Evolutionary conservation across 495 filamentous ascomycete genomes (phyloP).

Genomic region (Neurospora sp.): DNA sequence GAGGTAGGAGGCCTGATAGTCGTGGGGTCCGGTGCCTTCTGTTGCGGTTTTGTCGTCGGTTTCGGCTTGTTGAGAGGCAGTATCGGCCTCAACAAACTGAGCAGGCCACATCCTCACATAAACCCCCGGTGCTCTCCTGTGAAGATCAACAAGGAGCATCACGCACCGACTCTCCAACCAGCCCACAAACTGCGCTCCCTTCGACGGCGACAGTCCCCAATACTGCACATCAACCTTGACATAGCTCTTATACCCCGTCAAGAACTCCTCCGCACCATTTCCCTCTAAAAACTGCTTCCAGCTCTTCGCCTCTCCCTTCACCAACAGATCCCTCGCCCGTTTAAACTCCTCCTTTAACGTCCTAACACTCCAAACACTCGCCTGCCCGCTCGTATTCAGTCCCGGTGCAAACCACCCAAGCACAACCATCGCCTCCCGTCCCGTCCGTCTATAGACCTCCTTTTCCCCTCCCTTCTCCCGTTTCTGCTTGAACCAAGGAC

Average conservation of each 20-base stretch:
- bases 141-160: conserved; percentile 41
- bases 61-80: not conserved
- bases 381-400: conserved; percentile 43
- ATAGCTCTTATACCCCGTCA: conserved; percentile 36
- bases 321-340: conserved; percentile 15
- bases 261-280: conserved; percentile 27
- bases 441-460: not conserved
- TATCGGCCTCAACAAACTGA: conserved; percentile 31
- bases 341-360: conserved; percentile 41
- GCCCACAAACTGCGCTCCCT: conserved; percentile 36
- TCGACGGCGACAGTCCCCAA: conserved; percentile 40
- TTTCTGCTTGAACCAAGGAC: not conserved
- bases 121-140: conserved; percentile 32
- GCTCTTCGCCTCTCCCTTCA: not conserved
- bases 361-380: conserved; percentile 35
- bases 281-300: not conserved
- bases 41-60: not conserved
- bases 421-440: conserved; percentile 43
- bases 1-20: conserved; percentile 46
- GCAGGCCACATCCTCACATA: conserved; percentile 48
- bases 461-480: not conserved
- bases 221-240: conserved; percentile 44
- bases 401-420: conserved; percentile 43
- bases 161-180: conserved; percentile 47
- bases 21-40: conserved; percentile 12